These are phyloP conservation scores for Aspergillus olivimuriae DNA, from an alignment of 495 filamentous ascomycete species.

Conservation along the genomic window DNA sequence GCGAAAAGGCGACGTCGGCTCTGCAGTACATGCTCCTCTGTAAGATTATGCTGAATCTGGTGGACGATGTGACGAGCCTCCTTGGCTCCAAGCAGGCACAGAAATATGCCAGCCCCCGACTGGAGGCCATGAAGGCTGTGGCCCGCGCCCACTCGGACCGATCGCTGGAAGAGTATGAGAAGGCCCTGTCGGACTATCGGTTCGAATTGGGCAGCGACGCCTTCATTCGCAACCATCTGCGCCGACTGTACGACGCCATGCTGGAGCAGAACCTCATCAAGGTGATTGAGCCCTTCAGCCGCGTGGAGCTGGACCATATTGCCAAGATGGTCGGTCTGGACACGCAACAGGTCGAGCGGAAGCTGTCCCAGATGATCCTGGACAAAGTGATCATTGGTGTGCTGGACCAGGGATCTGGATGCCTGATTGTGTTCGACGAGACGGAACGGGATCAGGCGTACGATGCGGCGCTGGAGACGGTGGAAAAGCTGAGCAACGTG, in stretches of 20 bases:
- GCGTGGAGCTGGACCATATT: conserved; percentile 93
- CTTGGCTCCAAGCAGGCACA: conserved; percentile 92
- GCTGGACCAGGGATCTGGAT: conserved; percentile 93
- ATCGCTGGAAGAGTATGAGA: conserved; percentile 92
- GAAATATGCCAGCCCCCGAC: conserved; percentile 87
- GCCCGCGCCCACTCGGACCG: conserved; percentile 92
- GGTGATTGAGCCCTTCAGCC: conserved; percentile 96
- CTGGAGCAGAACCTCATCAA: conserved; percentile 98
- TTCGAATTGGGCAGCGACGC: conserved; percentile 87
- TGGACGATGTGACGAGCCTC: conserved; percentile 88
- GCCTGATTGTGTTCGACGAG: conserved; percentile 95
- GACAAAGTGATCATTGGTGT: conserved; percentile 98
- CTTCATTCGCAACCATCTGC: conserved; percentile 93
- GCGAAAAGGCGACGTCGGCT: conserved; percentile 76
- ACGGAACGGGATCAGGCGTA: conserved; percentile 87
- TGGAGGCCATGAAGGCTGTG: conserved; percentile 98
- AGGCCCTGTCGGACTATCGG: conserved; percentile 78
- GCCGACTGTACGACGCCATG: conserved; percentile 94
- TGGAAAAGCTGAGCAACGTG: conserved; percentile 95
- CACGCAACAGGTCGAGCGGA: conserved; percentile 93
- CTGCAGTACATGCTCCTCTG: conserved; percentile 99
- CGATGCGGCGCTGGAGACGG: conserved; percentile 87
- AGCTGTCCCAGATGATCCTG: conserved; percentile 97
- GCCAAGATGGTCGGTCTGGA: conserved; percentile 96
- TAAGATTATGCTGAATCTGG: conserved; percentile 98